phyloP scores from a whole-genome alignment of 805 yeast species.

The Yamadazyma akitaensis region DNA sequence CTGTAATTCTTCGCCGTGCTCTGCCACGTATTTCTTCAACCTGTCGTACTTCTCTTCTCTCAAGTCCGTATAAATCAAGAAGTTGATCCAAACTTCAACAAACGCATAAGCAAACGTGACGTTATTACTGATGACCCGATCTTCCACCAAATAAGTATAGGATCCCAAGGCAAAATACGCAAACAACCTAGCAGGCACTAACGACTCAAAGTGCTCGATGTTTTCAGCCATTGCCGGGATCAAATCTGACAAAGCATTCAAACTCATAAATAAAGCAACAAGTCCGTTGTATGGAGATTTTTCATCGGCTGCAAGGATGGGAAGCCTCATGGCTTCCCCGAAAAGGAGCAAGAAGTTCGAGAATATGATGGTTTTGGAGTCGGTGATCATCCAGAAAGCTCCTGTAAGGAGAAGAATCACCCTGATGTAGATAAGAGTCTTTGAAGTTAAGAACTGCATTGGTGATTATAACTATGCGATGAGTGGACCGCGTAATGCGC shows the following conservation, averaged over 20 bases:
- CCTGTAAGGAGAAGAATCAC: constrained; percentile 42
- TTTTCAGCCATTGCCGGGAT: constrained; percentile 55
- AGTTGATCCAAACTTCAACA: constrained; percentile 67
- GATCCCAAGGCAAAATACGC: constrained; percentile 49
- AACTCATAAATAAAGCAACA: constrained; percentile 43
- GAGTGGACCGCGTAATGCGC: too few species aligned
- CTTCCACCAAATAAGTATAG: constrained; percentile 45
- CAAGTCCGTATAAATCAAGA: constrained; percentile 56
- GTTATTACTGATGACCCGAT: constrained; percentile 54
- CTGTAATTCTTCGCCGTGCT: constrained; percentile 34
- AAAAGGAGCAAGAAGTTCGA: constrained; percentile 49
- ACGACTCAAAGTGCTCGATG: constrained; percentile 51
- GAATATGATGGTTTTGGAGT: constrained; percentile 42
- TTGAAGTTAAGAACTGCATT: constrained; percentile 54
- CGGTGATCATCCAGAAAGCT: constrained; percentile 46
- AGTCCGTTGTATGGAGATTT: constrained; percentile 49
- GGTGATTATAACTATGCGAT: background rate
- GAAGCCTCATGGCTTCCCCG: constrained; percentile 58
- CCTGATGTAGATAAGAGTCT: constrained; percentile 46
- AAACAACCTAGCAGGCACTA: constrained; percentile 56
- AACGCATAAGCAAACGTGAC: constrained; percentile 58
- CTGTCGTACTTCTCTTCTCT: constrained; percentile 60
- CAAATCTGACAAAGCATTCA: constrained; percentile 50
- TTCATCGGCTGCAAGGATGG: constrained; percentile 25
- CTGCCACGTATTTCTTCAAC: constrained; percentile 40